A percentile compares a stretch with the other conserved stretches of the same genome.
phyloP scores from a whole-genome alignment of 2,329 filamentous ascomycete genomes.

The Claviceps fusiformis region DNA sequence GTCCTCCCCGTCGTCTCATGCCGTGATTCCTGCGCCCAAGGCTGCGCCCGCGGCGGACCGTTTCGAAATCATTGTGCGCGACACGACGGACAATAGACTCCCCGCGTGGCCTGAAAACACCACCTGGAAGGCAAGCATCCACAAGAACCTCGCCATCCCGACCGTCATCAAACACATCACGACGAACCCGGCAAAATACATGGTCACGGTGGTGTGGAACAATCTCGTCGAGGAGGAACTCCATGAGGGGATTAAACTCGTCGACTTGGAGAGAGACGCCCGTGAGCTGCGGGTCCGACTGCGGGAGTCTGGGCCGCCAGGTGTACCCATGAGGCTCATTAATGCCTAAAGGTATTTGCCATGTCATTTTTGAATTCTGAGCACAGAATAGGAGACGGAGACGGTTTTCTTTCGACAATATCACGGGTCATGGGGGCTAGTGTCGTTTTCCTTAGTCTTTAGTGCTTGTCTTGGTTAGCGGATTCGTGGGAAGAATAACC shows the following conservation, averaged over 20 bases:
- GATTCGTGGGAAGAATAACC: too few species aligned
- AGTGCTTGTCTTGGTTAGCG: too few species aligned
- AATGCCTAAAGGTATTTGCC: not conserved
- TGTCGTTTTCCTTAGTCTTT: too few species aligned
- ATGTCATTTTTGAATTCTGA: not conserved
- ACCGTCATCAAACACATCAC: not conserved
- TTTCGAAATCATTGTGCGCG: not conserved
- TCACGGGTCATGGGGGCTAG: too few species aligned
- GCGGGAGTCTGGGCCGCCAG: not conserved
- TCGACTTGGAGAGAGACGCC: not conserved
- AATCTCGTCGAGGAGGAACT: not conserved
- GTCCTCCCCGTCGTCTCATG: not conserved
- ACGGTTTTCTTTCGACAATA: too few species aligned
- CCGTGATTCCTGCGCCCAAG: not conserved
- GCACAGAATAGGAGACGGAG: too few species aligned
- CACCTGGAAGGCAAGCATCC: not conserved
- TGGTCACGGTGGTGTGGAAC: not conserved
- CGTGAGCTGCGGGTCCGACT: not conserved
- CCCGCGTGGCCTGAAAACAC: not conserved
- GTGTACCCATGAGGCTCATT: not conserved
- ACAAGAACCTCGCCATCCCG: not conserved
- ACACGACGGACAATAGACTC: constrained; percentile 1
- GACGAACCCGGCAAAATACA: not conserved
- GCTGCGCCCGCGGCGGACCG: not conserved
- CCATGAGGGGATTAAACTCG: not conserved